A percentile compares a stretch with the other conserved stretches of the same genome.
Conservation (phyloP, 495 filamentous ascomycete species). For the Xanthoparmelia taractica region DNA sequence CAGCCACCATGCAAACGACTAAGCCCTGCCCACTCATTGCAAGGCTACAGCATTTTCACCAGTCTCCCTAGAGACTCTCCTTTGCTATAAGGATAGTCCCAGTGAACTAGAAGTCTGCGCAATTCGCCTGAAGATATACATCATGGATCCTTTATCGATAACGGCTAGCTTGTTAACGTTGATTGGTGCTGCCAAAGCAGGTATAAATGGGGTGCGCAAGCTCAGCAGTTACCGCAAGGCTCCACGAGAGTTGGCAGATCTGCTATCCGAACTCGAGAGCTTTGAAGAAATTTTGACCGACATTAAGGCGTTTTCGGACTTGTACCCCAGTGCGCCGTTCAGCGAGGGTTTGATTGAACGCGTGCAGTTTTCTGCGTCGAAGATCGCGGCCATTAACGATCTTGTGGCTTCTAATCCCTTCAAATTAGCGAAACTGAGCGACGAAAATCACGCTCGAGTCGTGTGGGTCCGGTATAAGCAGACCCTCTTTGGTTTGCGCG, state of each 20-base stretch:
- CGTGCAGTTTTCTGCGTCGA: neutral
- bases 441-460: constrained; percentile 7
- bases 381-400: constrained; percentile 5
- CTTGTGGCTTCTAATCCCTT: constrained; percentile 6
- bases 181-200: constrained; percentile 2
- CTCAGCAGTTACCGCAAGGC: too few relatives aligned
- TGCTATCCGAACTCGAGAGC: constrained; percentile 2
- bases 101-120: too few relatives aligned
- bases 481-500: constrained; percentile 7
- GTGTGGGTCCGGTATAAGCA: neutral
- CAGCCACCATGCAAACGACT: too few relatives aligned
- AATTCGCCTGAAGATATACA: too few relatives aligned
- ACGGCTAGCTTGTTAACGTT: constrained; percentile 18
- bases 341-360: constrained; percentile 1
- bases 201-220: constrained; percentile 9
- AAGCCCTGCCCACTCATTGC: too few relatives aligned
- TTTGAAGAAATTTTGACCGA: constrained; percentile 14
- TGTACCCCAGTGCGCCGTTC: neutral
- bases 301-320: constrained; percentile 2
- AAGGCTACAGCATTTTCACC: too few relatives aligned
- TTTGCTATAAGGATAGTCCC: too few relatives aligned
- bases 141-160: constrained; percentile 22
- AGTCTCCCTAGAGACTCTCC: too few relatives aligned
- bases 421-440: constrained; percentile 7
- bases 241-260: too few relatives aligned